phyloP scores from a whole-genome alignment of 1,284 basidiomycete genomes.

The Ustilago vetiveriae region DNA sequence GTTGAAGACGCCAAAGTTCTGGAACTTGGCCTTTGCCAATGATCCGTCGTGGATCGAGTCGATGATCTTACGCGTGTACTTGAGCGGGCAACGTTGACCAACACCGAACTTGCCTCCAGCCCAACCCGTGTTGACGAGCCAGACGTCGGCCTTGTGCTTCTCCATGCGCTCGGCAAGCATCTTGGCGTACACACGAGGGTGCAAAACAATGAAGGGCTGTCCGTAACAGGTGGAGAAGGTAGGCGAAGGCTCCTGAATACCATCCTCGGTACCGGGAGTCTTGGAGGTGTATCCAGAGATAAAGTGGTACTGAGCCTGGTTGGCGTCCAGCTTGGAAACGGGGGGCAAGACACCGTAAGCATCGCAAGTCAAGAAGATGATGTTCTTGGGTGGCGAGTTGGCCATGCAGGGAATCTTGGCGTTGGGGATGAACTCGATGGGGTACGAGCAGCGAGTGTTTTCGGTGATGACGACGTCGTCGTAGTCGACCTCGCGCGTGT shows the following conservation, averaged over 20 bases:
- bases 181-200: slow-evolving; percentile 82
- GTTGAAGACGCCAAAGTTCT: slow-evolving; percentile 74
- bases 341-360: slow-evolving; percentile 98
- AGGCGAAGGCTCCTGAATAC: slow-evolving; percentile 95
- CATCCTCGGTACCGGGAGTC: slow-evolving; percentile 97
- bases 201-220: slow-evolving; percentile 97
- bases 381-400: slow-evolving; percentile 74
- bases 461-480: slow-evolving; percentile 96
- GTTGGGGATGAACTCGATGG: slow-evolving; percentile 82
- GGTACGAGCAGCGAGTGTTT: slow-evolving; percentile 86
- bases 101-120: slow-evolving; percentile 90
- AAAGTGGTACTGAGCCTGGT: slow-evolving; percentile 87
- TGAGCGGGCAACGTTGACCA: slow-evolving; percentile 67
- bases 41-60: slow-evolving; percentile 95
- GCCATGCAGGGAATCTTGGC: slow-evolving; percentile 74
- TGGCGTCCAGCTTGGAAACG: slow-evolving; percentile 88
- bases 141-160: slow-evolving; percentile 89
- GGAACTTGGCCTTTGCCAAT: slow-evolving; percentile 84
- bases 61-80: slow-evolving; percentile 89
- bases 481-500: slow-evolving; percentile 87
- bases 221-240: slow-evolving; percentile 99
- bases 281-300: slow-evolving; percentile 78
- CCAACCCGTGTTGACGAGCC: slow-evolving; percentile 99
- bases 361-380: slow-evolving; percentile 98
- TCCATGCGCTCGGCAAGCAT: slow-evolving; percentile 98